Percentiles rank a stretch among this genome's conserved stretches.
Conservation (phyloP, 2,329 filamentous ascomycete species). For the Stagonosporopsis rhizophila region DNA sequence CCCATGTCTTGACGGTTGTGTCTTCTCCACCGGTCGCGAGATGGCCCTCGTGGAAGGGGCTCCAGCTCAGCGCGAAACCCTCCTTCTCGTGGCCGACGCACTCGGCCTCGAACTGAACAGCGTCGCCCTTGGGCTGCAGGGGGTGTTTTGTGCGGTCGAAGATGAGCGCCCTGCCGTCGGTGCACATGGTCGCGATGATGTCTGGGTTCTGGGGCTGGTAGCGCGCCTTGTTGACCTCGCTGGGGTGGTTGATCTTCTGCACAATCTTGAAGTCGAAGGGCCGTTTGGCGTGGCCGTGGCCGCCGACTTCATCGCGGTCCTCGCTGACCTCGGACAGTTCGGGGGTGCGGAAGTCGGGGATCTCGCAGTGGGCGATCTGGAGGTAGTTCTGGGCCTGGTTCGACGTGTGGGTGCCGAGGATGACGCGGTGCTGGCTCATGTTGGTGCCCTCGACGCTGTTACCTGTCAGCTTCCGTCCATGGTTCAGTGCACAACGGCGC, state of each 20-base stretch:
- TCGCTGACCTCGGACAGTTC: slow-evolving; percentile 90
- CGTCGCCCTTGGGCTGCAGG: slow-evolving; percentile 68
- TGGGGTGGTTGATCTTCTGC: slow-evolving; percentile 94
- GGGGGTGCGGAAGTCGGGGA: slow-evolving; percentile 77
- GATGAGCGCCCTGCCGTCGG: slow-evolving; percentile 86
- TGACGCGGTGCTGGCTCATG: slow-evolving; percentile 83
- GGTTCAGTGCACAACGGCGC: too few species aligned
- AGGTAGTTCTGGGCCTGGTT: slow-evolving; percentile 86
- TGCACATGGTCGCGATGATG: slow-evolving; percentile 90
- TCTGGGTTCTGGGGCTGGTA: slow-evolving; percentile 98
- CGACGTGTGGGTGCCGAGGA: slow-evolving; percentile 95
- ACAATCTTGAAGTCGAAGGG: slow-evolving; percentile 88
- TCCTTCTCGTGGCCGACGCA: slow-evolving; percentile 85
- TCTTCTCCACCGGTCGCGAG: slow-evolving; percentile 93
- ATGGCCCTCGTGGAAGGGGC: slow-evolving; percentile 78
- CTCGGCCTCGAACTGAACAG: slow-evolving; percentile 81
- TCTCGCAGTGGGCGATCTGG: slow-evolving; percentile 91
- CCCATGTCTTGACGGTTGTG: slow-evolving; percentile 90
- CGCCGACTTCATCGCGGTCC: slow-evolving; percentile 89
- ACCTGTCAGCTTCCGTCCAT: slow-evolving; percentile 47
- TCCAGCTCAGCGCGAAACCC: slow-evolving; percentile 94
- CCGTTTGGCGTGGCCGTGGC: slow-evolving; percentile 80
- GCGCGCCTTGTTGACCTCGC: slow-evolving; percentile 97
- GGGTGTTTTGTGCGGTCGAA: slow-evolving; percentile 97
- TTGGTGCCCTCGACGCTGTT: slow-evolving; percentile 73